Percentiles rank a stretch among this genome's conserved stretches.
These are phyloP conservation scores for Citrullus amarus DNA, from an alignment of 306 rosid genomes.

Conservation along the genomic window DNA sequence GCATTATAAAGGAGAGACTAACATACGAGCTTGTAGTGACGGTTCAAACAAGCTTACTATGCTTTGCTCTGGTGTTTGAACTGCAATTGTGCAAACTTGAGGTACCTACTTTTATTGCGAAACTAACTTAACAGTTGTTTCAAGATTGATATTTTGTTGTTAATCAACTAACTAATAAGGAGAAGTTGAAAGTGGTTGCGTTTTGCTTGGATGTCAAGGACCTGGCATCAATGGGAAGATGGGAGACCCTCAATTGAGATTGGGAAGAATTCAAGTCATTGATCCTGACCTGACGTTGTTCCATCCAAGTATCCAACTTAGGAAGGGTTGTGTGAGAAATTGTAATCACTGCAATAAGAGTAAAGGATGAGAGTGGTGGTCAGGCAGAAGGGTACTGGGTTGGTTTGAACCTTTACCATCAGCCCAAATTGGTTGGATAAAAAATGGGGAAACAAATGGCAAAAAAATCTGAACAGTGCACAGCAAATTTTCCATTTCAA, in stretches of 20 bases:
- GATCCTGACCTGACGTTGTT: no score
- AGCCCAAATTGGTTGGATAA: no score
- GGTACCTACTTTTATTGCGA: neutral
- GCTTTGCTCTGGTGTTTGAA: neutral
- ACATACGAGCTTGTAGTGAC: neutral
- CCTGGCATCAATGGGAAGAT: neutral
- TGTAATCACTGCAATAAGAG: neutral
- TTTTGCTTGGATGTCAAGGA: neutral
- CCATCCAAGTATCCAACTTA: neutral
- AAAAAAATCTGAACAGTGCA: no score
- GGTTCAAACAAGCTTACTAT: neutral
- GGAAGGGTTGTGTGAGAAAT: neutral
- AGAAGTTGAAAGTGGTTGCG: neutral
- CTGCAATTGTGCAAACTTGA: neutral
- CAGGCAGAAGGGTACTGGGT: neutral
- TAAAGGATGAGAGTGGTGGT: neutral
- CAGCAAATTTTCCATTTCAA: no score
- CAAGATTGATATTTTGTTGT: no score
- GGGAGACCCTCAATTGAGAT: neutral
- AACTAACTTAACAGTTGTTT: no score
- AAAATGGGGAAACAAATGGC: no score
- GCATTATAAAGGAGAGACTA: neutral
- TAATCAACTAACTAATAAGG: no score
- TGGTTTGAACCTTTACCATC: no score
- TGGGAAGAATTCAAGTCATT: no score